phyloP scores from a whole-genome alignment of 495 filamentous ascomycete genomes.

The Neurospora sp. region DNA sequence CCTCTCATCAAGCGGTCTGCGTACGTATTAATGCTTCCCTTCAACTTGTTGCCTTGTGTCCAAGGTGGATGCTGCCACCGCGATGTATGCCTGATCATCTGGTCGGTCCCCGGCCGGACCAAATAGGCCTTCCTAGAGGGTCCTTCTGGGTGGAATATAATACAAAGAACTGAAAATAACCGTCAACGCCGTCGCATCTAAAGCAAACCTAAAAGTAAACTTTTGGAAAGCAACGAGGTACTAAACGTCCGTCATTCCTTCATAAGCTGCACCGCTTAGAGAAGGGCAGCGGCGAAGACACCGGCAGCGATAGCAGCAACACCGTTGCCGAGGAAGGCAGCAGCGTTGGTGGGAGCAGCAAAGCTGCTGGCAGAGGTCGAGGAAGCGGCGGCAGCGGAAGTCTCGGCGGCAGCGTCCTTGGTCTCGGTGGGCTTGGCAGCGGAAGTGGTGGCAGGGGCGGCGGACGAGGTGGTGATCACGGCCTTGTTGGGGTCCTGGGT shows the following conservation, averaged over 20 bases:
- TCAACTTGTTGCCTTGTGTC: background rate
- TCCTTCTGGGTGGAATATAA: constrained; percentile 11
- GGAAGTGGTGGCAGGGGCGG: constrained; percentile 1
- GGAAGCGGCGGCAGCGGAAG: constrained; percentile 1
- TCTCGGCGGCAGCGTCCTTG: background rate
- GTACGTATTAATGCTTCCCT: background rate
- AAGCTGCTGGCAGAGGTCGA: constrained; percentile 2
- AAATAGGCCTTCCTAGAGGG: constrained; percentile 20
- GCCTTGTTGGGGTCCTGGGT: constrained; percentile 23
- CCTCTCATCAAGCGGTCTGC: background rate
- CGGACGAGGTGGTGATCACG: constrained; percentile 1
- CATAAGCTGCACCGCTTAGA: constrained; percentile 8
- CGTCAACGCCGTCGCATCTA: constrained; percentile 10
- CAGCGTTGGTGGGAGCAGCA: constrained; percentile 16
- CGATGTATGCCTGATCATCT: background rate
- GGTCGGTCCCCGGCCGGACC: background rate
- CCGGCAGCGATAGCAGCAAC: constrained; percentile 22
- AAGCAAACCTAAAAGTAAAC: background rate
- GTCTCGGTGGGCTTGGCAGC: constrained; percentile 4
- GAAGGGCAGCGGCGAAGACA: constrained; percentile 25
- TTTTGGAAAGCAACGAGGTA: background rate
- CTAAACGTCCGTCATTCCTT: background rate
- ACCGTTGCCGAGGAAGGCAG: constrained; percentile 19
- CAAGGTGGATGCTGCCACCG: background rate
- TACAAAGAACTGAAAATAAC: constrained; percentile 23